Conservation (phyloP, 2,329 filamentous ascomycete genomes). For the Xylaria sp. region DNA sequence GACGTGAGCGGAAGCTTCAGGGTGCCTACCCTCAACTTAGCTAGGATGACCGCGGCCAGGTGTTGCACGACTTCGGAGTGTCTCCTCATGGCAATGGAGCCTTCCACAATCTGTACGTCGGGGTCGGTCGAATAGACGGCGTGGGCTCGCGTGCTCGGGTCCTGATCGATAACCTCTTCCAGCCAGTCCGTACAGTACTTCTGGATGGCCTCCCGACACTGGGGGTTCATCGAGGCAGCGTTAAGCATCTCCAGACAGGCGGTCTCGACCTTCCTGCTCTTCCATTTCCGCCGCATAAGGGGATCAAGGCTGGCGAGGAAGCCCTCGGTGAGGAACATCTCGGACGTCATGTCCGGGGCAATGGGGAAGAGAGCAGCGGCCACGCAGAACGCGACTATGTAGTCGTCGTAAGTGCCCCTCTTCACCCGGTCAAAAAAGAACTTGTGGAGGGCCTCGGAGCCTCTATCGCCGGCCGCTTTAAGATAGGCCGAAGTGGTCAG, state of each 20-base stretch:
- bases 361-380: slow-evolving; percentile 87
- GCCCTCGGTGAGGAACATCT: slow-evolving; percentile 84
- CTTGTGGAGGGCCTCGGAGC: slow-evolving; percentile 68
- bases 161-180: slow-evolving; percentile 77
- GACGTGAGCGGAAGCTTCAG: slow-evolving; percentile 38
- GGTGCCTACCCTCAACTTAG: slow-evolving; percentile 66
- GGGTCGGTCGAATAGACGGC: slow-evolving; percentile 54
- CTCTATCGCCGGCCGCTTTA: slow-evolving; percentile 72
- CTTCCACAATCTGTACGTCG: slow-evolving; percentile 60
- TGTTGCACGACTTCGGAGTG: slow-evolving; percentile 66
- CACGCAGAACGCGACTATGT: slow-evolving; percentile 92
- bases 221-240: slow-evolving; percentile 82
- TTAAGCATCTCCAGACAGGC: slow-evolving; percentile 88
- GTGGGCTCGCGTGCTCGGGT: slow-evolving; percentile 58
- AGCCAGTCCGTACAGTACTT: slow-evolving; percentile 88
- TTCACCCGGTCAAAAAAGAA: slow-evolving; percentile 75
- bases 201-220: slow-evolving; percentile 80
- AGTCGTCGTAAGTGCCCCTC: slow-evolving; percentile 80
- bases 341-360: slow-evolving; percentile 71
- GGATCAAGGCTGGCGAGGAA: slow-evolving; percentile 79
- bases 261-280: slow-evolving; percentile 83
- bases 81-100: slow-evolving; percentile 61
- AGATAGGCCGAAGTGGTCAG: slow-evolving; percentile 83
- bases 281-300: slow-evolving; percentile 77
- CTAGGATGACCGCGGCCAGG: slow-evolving; percentile 73